Evolutionary conservation across 305 asterid genomes (phyloP).

Genomic region (Caryopteris hybrid): DNA sequence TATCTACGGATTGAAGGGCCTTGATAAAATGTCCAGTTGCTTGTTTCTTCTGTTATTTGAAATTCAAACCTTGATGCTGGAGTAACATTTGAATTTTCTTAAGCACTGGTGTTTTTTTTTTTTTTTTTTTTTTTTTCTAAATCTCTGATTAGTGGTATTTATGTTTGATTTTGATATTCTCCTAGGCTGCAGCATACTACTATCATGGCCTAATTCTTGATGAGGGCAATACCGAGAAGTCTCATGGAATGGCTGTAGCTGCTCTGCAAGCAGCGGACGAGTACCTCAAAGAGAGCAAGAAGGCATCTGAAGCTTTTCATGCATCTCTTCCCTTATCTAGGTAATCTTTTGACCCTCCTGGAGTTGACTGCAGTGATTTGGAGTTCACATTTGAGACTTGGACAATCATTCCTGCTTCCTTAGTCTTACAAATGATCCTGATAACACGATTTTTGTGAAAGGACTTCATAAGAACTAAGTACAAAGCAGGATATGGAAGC

Average conservation of each 20-base stretch:
- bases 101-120: too few species aligned
- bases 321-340: conserved; percentile 73
- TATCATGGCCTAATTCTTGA: conserved; percentile 98
- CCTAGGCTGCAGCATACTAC: conserved; percentile 92
- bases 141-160: neutral
- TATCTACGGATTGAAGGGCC: neutral
- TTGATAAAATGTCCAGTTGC: neutral
- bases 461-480: too few species aligned
- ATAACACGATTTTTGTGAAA: too few species aligned
- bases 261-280: conserved; percentile 98
- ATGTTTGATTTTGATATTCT: conserved; percentile 19
- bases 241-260: conserved; percentile 98
- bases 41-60: neutral
- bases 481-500: too few species aligned
- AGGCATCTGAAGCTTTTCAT: conserved; percentile 79
- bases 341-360: conserved; percentile 26
- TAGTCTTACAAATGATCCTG: too few species aligned
- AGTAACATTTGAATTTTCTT: neutral
- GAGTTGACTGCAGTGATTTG: too few species aligned
- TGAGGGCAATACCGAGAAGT: conserved; percentile 95
- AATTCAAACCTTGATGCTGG: neutral
- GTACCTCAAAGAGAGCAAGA: conserved; percentile 94
- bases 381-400: too few species aligned
- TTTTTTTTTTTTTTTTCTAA: neutral
- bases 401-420: too few species aligned